Base-by-base conservation (phyloP, 441 rosid species). In the Viola pubescens region DNA sequence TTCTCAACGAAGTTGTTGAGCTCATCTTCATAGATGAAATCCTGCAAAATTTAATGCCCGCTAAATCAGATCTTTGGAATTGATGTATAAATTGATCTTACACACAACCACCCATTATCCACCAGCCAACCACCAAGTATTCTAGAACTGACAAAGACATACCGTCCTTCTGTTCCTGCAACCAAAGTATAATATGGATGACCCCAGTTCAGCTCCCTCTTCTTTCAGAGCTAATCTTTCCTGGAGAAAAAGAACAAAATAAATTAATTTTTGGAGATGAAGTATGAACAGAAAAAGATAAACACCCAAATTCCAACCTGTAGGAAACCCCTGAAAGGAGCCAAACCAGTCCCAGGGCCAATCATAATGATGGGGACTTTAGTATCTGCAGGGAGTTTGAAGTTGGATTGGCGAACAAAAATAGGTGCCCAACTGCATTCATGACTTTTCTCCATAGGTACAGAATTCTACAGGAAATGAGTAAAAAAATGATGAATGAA, bases 251-350 rank as follows among this genome's bases (percentile, higher is more conserved):
- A 0, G 13, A 52, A 4, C 4, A 13, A 10, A 40, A 66, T 37
- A 39, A 44, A 41, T 56, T 46, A 52, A n/a, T 11, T 8, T 46
- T 37, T 11, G 7, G 26, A 52, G 40, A 38, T 3, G 45, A 56
- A 11, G 54, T 43, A 52, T 56, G 12, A 55, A 5, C n/a, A 5
- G 53, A 11, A 39, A 9, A 42, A n/a, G 9, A 4, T 38, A 47
- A 0, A 48, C 52, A 19, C 13, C 7, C 11, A 45, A 12, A 48
- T 37, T 44, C 37, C 14, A 60, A 85, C 94, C 90, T 87, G 99
- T 65, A 94, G 86, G 84, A 94, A 94, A 50, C 97, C 99, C 74
- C 99, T 81, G 76, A 94, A 94, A 53, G 97, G 99, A 76, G 99
- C 97, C 68, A 88, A 76, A 46, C 99, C 99, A 65, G 97, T 90